Evolutionary conservation across 2,329 filamentous ascomycete species (phyloP), one percentile per base, ranked within the genome.

Genomic region (Plenodomus tracheiphilus): DNA sequence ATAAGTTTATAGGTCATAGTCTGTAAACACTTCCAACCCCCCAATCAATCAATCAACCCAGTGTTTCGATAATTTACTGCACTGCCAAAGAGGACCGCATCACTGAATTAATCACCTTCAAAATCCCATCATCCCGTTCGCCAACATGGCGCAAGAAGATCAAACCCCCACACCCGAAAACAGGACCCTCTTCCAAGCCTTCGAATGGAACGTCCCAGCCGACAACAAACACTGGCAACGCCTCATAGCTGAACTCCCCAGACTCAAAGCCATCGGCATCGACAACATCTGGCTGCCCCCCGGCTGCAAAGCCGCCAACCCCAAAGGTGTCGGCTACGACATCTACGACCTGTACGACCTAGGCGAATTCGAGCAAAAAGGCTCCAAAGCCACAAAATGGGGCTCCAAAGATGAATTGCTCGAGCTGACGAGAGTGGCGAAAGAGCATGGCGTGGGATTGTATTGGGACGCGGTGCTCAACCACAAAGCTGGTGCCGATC

Each of bases 321-420:
- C 80, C 0, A 70, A 78, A 21, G 82, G 85, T 17, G 88, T 88
- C 59, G 87, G 87, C 53, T 79, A 79, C 61, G 76, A 80, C 46
- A 69, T 77, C 34, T 89, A 88, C 62, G 87, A 89, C 63, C 70
- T 90, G 13, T 88, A 85, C 59, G 85, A 88, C 53, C 70, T 87
- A 2, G 87, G 87, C 25, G 87, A 90, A 64, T 90, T 89, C 58
- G 81, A 88, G 36, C 85, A 89, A 62, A 89, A 89, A 65, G 85
- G 84, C 16, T 67, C 75, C 0, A 72, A 72, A 4, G 73, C 75
- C 2, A 89, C 86, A 1, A 89, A 89, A 76, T 91, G 86, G 86
- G 87, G 87, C 2, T 74, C 76, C 1, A 84, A 83, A 60, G 78
- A 81, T 38, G 85, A 89, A 46, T 72, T 90, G 15, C 56, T 80